A percentile compares a stretch with the other conserved stretches of the same genome.
Evolutionary conservation across 768 basidiomycete genomes (phyloP).

Genomic region (Mycena sanguinolenta): DNA sequence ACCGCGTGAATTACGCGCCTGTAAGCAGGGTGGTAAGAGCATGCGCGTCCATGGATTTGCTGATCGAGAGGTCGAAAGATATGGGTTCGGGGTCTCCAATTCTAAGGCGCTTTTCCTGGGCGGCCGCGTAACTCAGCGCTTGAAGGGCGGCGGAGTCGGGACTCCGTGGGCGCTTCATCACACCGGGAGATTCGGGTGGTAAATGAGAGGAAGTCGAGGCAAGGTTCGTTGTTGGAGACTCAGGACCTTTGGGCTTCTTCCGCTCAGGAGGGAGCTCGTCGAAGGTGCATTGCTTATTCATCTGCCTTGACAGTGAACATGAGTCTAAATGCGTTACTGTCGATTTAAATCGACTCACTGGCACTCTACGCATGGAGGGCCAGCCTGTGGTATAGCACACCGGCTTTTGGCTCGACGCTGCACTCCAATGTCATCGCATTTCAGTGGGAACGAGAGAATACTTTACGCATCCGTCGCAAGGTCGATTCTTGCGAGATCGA

Average conservation of each 20-base stretch:
- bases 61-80: constrained; percentile 34
- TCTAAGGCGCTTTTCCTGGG: constrained; percentile 36
- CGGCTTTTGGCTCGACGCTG: constrained; percentile 39
- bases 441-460: background rate
- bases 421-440: background rate
- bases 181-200: constrained; percentile 11
- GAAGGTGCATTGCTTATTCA: constrained; percentile 38
- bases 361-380: constrained; percentile 40
- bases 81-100: constrained; percentile 30
- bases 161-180: constrained; percentile 34
- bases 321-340: background rate
- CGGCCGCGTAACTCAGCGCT: constrained; percentile 36
- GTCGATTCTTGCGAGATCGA: constrained; percentile 35
- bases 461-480: constrained; percentile 38
- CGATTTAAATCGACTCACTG: constrained; percentile 29
- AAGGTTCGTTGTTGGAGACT: constrained; percentile 12
- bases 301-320: constrained; percentile 28
- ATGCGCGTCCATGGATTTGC: constrained; percentile 31
- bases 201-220: constrained; percentile 24
- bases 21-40: constrained; percentile 35
- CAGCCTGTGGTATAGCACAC: constrained; percentile 36
- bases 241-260: constrained; percentile 32
- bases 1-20: constrained; percentile 15
- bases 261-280: constrained; percentile 39
- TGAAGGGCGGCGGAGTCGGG: constrained; percentile 38